Evolutionary conservation across 2,329 filamentous ascomycete genomes (phyloP).

Genomic region (Hypoxylon sp.): DNA sequence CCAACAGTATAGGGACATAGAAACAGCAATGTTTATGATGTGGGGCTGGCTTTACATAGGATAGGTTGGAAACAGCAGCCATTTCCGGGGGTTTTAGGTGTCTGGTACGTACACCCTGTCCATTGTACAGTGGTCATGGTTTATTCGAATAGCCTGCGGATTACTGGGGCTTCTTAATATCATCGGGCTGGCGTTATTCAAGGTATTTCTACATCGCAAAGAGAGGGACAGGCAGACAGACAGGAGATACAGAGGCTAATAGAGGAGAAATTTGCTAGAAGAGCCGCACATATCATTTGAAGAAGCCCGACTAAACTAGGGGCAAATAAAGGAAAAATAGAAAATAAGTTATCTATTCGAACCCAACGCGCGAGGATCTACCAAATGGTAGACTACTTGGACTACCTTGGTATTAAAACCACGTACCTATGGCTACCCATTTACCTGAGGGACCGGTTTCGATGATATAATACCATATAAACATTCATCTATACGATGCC

Average conservation of each 20-base stretch:
- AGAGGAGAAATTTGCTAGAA: constrained; percentile 22
- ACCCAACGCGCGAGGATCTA: not conserved
- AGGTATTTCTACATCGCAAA: not conserved
- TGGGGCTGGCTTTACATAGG: constrained; percentile 5
- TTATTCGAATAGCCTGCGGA: constrained; percentile 8
- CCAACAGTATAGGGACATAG: not conserved
- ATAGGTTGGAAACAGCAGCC: constrained; percentile 14
- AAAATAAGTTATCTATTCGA: constrained; percentile 3
- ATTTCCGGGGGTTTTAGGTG: constrained; percentile 6
- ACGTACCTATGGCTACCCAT: not conserved
- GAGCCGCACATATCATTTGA: not conserved
- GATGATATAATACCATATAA: not conserved
- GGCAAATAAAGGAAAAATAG: constrained; percentile 1
- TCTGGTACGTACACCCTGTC: constrained; percentile 5
- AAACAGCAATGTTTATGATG: constrained; percentile 6
- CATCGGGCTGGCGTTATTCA: constrained; percentile 28
- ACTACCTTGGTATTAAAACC: not conserved
- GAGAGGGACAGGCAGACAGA: not conserved
- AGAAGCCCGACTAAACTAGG: not conserved
- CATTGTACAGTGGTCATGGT: constrained; percentile 8
- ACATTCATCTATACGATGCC: not conserved
- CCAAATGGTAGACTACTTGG: not conserved
- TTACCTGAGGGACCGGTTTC: not conserved
- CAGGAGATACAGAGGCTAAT: constrained; percentile 16
- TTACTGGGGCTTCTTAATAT: constrained; percentile 8